Evolutionary conservation across 2,329 filamentous ascomycete genomes (phyloP), one percentile per base, ranked within the genome.

Genomic region (Fusarium chaquense): DNA sequence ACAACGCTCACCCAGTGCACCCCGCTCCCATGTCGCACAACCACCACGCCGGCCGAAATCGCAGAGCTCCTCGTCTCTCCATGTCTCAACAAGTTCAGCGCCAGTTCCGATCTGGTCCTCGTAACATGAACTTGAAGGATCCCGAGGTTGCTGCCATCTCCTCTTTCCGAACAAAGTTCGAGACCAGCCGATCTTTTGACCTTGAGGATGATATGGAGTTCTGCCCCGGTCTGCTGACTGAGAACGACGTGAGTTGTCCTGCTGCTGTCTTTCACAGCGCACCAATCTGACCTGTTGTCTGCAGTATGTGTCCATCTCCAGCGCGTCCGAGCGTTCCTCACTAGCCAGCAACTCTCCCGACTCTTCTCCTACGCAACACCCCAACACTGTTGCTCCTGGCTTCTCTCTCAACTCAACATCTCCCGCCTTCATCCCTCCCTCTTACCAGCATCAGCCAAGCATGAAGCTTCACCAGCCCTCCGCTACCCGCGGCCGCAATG

Each of bases 151-250:
- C 89, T 22, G 88, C 90, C 52, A 85, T 97, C 64, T 87, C 87
- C 65, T 89, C 90, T 68, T 98, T 97, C 84, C 92, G 95, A 74
- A 89, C 89, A 73, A 91, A 94, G 77, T 97, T 97, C 74, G 94
- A 98, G 83, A 92, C 93, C 70, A 93, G 93, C 63, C 90, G 94
- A 63, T 97, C 94, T 12, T 98, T 98, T 77, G 95, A 98, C 75
- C 87, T 98, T 67, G 95, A 98, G 77, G 95, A 98, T 79, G 95
- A 98, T 79, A 87, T 97, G 83, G 91, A 97, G 81, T 98, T 98
- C 81, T 98, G 94, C 82, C 95, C 95, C 69, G 90, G 91, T 79
- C 87, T 98, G 74, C 85, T 98, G 83, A 97, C 94, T 36, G 94
- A 98, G 83, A 94, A 88, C 81, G 94, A 97, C 89, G 94, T 97